Evolutionary conservation across 106 monocot genomes (phyloP).

Genomic region (Dactylorhiza incarnata): DNA sequence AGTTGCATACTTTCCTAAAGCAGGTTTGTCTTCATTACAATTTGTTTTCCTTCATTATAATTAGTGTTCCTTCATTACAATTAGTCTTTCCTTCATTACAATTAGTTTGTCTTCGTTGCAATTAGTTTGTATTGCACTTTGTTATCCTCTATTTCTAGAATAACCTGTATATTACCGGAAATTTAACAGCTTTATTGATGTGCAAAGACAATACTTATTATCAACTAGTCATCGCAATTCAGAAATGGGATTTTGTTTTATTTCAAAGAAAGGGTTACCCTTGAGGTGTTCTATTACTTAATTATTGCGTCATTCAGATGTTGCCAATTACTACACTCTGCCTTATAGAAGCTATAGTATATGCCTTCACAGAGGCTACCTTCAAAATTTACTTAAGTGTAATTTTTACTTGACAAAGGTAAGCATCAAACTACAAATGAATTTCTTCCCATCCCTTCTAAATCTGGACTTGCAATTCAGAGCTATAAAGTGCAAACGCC

Average conservation of each 20-base stretch:
- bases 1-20: slow-evolving; percentile 88
- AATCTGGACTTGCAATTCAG: too few relatives aligned
- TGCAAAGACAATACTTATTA: too few relatives aligned
- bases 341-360: neutral
- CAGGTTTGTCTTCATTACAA: slow-evolving; percentile 40
- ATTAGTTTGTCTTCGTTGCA: too few relatives aligned
- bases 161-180: neutral
- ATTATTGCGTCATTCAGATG: too few relatives aligned
- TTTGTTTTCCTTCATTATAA: neutral
- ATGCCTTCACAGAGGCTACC: neutral
- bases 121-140: too few relatives aligned
- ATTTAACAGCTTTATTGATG: neutral
- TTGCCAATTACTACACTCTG: neutral
- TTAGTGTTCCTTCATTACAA: neutral
- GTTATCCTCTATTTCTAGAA: too few relatives aligned
- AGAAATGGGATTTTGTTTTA: too few relatives aligned
- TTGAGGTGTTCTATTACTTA: neutral
- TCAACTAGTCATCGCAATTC: too few relatives aligned
- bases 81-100: neutral
- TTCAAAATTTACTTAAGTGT: neutral
- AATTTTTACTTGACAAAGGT: too few relatives aligned
- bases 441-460: too few relatives aligned
- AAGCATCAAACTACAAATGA: too few relatives aligned
- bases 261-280: neutral
- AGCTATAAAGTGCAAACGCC: too few relatives aligned